phyloP scores from a whole-genome alignment of 2,329 filamentous ascomycete genomes.

The Didymellaceae sp. region DNA sequence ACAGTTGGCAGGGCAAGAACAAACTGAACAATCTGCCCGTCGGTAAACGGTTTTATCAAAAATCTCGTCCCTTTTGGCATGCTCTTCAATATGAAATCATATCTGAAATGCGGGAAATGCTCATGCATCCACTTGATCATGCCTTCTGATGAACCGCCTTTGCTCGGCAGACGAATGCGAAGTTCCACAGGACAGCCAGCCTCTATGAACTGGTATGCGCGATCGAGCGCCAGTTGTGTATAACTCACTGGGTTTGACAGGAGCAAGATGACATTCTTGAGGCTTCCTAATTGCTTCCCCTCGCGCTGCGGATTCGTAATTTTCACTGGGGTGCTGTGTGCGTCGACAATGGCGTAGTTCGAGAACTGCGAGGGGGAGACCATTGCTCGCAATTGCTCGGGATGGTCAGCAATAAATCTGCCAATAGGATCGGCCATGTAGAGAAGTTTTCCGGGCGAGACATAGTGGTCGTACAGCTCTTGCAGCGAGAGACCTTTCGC shows the following conservation, averaged over 20 bases:
- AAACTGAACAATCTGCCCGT: constrained; percentile 34
- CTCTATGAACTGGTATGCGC: constrained; percentile 34
- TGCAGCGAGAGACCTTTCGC: constrained; percentile 26
- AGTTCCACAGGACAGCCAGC: constrained; percentile 33
- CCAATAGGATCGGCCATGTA: constrained; percentile 16
- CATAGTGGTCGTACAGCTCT: constrained; percentile 26
- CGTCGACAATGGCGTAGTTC: constrained; percentile 21
- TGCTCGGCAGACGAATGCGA: constrained; percentile 18
- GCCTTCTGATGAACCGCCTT: background rate
- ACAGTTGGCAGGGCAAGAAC: constrained; percentile 22
- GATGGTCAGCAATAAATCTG: no score
- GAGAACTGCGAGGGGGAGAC: background rate
- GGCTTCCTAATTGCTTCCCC: constrained; percentile 15
- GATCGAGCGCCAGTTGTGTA: constrained; percentile 22
- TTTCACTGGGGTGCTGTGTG: background rate
- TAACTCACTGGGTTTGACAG: constrained; percentile 20
- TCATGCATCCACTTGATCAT: constrained; percentile 31
- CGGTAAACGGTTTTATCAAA: constrained; percentile 29
- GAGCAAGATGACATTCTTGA: constrained; percentile 29
- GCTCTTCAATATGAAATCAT: constrained; percentile 38
- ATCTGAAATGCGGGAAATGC: constrained; percentile 40
- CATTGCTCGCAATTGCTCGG: constrained; percentile 6
- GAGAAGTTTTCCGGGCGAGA: constrained; percentile 32
- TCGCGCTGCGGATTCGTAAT: background rate
- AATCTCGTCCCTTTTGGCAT: constrained; percentile 36